Evolutionary conservation across 2,329 filamentous ascomycete species (phyloP).

Genomic region (Penicillium sp.): DNA sequence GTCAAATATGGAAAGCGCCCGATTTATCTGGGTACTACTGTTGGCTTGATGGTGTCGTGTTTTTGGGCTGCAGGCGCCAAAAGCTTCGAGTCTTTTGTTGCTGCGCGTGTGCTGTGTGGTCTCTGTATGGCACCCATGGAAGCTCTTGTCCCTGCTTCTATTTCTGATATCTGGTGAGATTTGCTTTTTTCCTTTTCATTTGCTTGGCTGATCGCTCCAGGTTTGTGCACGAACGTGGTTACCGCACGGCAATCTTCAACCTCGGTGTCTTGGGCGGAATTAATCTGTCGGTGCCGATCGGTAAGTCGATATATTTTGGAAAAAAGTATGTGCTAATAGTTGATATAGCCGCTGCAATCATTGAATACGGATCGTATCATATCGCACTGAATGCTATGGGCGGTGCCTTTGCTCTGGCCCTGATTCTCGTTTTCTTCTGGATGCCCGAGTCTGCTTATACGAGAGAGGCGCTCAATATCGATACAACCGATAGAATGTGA

Average conservation of each 20-base stretch:
- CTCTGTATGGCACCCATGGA: conserved; percentile 40
- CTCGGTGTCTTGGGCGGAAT: conserved; percentile 42
- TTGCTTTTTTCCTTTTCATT: background rate
- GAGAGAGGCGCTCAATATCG: conserved; percentile 35
- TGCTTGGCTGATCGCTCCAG: background rate
- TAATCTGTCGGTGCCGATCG: conserved; percentile 40
- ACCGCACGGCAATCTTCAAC: conserved; percentile 40
- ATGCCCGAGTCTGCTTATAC: conserved; percentile 42
- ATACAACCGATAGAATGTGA: conserved; percentile 29
- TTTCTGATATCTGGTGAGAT: conserved; percentile 38
- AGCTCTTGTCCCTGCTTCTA: conserved; percentile 38
- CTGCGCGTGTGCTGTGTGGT: conserved; percentile 32
- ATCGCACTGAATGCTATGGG: conserved; percentile 39
- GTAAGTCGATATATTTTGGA: conserved; percentile 17
- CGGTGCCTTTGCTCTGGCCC: conserved; percentile 36
- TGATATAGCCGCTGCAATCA: conserved; percentile 34
- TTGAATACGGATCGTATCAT: conserved; percentile 35
- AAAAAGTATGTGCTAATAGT: no score
- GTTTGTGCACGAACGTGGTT: conserved; percentile 44
- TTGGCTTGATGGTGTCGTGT: conserved; percentile 33
- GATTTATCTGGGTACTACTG: conserved; percentile 32
- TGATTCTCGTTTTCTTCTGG: conserved; percentile 40
- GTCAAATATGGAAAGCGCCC: conserved; percentile 39
- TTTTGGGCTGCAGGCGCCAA: conserved; percentile 34
- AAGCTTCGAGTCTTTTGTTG: conserved; percentile 30